Evolutionary conservation across 2,329 filamentous ascomycete species (phyloP).

Genomic region (Trichoderma brevicompactum): DNA sequence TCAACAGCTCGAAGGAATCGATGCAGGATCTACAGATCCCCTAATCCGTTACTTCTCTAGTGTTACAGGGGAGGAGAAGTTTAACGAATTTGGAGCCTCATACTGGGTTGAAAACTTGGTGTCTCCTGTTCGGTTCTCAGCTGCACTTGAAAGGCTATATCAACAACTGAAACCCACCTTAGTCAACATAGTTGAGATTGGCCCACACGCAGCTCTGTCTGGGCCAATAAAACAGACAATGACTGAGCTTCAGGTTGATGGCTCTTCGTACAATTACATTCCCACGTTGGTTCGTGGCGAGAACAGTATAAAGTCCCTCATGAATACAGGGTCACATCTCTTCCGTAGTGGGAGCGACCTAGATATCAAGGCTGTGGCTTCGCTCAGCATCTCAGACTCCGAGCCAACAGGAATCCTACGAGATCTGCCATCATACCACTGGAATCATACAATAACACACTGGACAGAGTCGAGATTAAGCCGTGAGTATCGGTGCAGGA

Average conservation of each 20-base stretch:
- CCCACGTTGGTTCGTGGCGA: slow-evolving; percentile 12
- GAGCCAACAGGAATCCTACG: slow-evolving; percentile 26
- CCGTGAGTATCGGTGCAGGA: background rate
- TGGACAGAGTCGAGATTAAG: slow-evolving; percentile 6
- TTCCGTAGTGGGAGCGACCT: slow-evolving; percentile 2
- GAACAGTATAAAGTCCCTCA: slow-evolving; percentile 1
- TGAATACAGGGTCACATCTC: background rate
- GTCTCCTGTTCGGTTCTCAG: slow-evolving; percentile 35
- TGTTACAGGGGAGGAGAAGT: background rate
- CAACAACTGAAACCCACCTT: background rate
- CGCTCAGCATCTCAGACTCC: background rate
- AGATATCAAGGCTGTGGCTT: background rate
- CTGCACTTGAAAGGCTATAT: slow-evolving; percentile 30
- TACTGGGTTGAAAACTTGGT: slow-evolving; percentile 31
- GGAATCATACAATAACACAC: slow-evolving; percentile 34
- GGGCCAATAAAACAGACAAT: slow-evolving; percentile 11
- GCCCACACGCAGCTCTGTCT: slow-evolving; percentile 17
- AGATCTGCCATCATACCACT: slow-evolving; percentile 4
- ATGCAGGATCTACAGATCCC: background rate
- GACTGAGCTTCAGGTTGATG: background rate
- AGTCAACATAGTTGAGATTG: slow-evolving; percentile 12
- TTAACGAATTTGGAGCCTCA: slow-evolving; percentile 27
- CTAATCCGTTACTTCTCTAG: background rate
- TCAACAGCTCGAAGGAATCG: background rate
- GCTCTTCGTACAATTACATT: slow-evolving; percentile 5